A percentile compares a stretch with the other conserved stretches of the same genome.
Conservation (phyloP, 2,329 filamentous ascomycete genomes). For the Fusarium proliferatum region DNA sequence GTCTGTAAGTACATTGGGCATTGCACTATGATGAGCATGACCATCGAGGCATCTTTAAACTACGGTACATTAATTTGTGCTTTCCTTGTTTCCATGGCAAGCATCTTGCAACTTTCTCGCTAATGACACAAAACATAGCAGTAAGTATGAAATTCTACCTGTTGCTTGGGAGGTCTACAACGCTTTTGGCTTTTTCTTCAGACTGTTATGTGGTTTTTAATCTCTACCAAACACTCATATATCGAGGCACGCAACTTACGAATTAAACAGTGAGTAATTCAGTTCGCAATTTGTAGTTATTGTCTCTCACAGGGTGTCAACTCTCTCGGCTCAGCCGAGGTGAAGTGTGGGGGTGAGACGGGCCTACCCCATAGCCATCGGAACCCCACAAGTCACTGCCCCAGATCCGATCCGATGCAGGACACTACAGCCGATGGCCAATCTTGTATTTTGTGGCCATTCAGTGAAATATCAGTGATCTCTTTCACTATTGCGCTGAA, state of each 20-base stretch:
- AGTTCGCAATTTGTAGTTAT: not conserved
- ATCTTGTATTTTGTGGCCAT: not conserved
- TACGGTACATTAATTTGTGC: accelerated
- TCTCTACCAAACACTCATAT: accelerated
- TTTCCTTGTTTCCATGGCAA: accelerated
- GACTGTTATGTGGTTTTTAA: not conserved
- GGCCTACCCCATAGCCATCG: not conserved
- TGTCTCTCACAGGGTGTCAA: not conserved
- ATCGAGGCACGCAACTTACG: accelerated
- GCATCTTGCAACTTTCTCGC: not conserved
- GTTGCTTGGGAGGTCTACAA: not conserved
- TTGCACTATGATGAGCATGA: not conserved
- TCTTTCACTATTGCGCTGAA: accelerated
- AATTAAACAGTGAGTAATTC: not conserved
- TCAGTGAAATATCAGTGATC: accelerated
- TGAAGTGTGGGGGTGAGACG: not conserved
- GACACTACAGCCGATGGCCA: not conserved
- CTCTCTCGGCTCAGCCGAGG: not conserved
- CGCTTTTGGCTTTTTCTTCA: not conserved
- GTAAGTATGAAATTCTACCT: accelerated
- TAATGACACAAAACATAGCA: not conserved
- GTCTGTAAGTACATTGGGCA: not conserved
- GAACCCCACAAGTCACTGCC: not conserved
- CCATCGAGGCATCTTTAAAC: not conserved
- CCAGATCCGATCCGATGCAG: not conserved